Percentiles rank a stretch among this genome's conserved stretches.
phyloP scores from a whole-genome alignment of 805 yeast genomes.

The Kazachstania psychrophila region DNA sequence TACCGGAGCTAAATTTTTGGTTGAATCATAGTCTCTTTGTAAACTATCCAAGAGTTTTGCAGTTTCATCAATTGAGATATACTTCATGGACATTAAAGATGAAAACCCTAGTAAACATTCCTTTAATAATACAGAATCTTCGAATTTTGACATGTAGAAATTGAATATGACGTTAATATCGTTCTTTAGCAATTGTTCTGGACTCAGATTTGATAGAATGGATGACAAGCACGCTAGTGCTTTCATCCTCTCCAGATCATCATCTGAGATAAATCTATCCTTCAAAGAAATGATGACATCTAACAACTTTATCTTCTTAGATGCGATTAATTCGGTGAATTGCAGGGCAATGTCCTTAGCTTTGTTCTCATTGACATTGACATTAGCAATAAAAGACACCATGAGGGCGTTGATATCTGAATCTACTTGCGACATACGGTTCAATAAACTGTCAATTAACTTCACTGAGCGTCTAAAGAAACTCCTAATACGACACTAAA shows the following conservation, averaged over 20 bases:
- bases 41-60: slow-evolving; percentile 33
- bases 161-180: slow-evolving; percentile 34
- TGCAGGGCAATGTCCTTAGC: slow-evolving; percentile 24
- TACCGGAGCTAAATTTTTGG: slow-evolving; percentile 49
- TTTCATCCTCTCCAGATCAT: slow-evolving; percentile 41
- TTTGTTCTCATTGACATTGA: slow-evolving; percentile 27
- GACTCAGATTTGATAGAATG: slow-evolving; percentile 27
- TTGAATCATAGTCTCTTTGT: slow-evolving; percentile 41
- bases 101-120: slow-evolving; percentile 47
- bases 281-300: slow-evolving; percentile 52
- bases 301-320: slow-evolving; percentile 32
- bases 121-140: slow-evolving; percentile 47
- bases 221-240: slow-evolving; percentile 38
- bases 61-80: slow-evolving; percentile 33
- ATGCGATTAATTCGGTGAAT: slow-evolving; percentile 23
- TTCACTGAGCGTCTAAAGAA: too few species aligned
- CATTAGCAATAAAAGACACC: slow-evolving; percentile 33
- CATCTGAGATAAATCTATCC: slow-evolving; percentile 53
- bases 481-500: too few species aligned
- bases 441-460: too few species aligned
- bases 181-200: slow-evolving; percentile 29
- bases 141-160: slow-evolving; percentile 58
- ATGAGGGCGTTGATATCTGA: slow-evolving; percentile 9
- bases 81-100: slow-evolving; percentile 44
- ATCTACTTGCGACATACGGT: too few species aligned